Evolutionary conservation across 768 basidiomycete genomes (phyloP).

Genomic region (Trametes cubensis): DNA sequence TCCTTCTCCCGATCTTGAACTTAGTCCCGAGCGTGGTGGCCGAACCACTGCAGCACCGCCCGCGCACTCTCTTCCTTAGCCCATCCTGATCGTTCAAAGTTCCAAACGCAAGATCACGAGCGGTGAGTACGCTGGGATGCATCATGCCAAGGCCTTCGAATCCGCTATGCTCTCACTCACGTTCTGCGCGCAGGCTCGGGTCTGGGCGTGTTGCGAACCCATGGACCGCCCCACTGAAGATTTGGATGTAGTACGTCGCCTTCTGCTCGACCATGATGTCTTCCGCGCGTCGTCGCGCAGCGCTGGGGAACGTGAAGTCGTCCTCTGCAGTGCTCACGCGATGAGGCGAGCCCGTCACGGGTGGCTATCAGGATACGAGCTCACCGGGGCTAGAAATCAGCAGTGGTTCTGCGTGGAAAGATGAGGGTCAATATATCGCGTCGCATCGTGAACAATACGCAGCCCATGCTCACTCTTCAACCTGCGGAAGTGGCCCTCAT

Average conservation of each 20-base stretch:
- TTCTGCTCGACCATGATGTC: conserved; percentile 55
- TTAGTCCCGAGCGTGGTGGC: conserved; percentile 1
- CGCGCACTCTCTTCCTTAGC: conserved; percentile 30
- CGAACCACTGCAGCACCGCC: conserved; percentile 26
- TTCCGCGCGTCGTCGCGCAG: conserved; percentile 56
- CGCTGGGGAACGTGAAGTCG: conserved; percentile 54
- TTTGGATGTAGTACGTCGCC: conserved; percentile 56
- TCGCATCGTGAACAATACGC: neutral
- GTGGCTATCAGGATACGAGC: neutral
- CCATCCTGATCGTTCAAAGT: conserved; percentile 19
- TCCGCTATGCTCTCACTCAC: conserved; percentile 10
- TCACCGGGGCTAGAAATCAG: conserved; percentile 58
- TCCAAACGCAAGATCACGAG: neutral
- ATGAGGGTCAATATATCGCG: neutral
- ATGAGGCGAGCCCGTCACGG: too few species aligned
- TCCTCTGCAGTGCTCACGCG: too few species aligned
- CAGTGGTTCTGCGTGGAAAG: conserved; percentile 46
- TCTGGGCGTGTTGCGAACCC: conserved; percentile 41
- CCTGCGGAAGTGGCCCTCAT: conserved; percentile 50
- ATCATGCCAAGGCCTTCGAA: neutral
- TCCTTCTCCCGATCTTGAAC: too few species aligned
- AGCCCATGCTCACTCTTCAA: conserved; percentile 44
- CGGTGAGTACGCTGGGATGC: neutral
- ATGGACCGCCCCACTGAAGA: conserved; percentile 51
- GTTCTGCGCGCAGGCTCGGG: conserved; percentile 21